These are phyloP conservation scores for Xylariaceae sp. DNA, from an alignment of 2,329 filamentous ascomycete genomes.

Conservation along the genomic window DNA sequence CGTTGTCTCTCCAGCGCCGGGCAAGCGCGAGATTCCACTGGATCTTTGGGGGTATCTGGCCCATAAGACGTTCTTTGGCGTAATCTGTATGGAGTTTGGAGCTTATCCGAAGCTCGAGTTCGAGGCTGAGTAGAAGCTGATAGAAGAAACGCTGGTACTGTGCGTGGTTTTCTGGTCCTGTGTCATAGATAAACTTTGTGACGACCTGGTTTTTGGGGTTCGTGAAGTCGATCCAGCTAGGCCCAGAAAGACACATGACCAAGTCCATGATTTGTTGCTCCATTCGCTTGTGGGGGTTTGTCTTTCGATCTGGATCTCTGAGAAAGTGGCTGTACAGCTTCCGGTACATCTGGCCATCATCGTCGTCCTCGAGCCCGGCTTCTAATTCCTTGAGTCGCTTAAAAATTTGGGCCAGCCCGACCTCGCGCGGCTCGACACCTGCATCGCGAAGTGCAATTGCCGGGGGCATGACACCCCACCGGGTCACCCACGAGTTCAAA, in stretches of 20 bases:
- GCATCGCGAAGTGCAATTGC: conserved; percentile 57
- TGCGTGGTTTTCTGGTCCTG: conserved; percentile 51
- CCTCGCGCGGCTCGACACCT: conserved; percentile 57
- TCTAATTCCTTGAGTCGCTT: conserved; percentile 60
- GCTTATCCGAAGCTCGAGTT: conserved; percentile 69
- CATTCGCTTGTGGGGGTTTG: conserved; percentile 60
- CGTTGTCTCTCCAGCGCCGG: conserved; percentile 68
- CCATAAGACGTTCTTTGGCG: conserved; percentile 62
- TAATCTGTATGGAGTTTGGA: conserved; percentile 58
- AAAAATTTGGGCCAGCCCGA: conserved; percentile 57
- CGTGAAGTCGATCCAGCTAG: conserved; percentile 73
- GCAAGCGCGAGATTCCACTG: conserved; percentile 73
- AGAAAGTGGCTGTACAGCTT: conserved; percentile 65
- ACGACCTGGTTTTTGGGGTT: conserved; percentile 68
- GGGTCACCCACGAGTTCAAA: conserved; percentile 65
- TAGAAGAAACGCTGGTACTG: conserved; percentile 70
- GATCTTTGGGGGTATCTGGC: conserved; percentile 66
- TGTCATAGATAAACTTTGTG: conserved; percentile 69
- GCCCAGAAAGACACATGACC: conserved; percentile 65
- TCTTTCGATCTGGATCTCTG: conserved; percentile 62
- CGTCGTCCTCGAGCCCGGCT: conserved; percentile 42
- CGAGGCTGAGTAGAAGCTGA: conserved; percentile 70
- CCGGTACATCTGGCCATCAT: conserved; percentile 58
- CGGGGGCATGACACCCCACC: conserved; percentile 55
- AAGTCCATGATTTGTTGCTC: conserved; percentile 72